Evolutionary conservation across 116 monocot genomes (phyloP), one percentile per base, ranked within the genome.

Genomic region (Zostera marina): DNA sequence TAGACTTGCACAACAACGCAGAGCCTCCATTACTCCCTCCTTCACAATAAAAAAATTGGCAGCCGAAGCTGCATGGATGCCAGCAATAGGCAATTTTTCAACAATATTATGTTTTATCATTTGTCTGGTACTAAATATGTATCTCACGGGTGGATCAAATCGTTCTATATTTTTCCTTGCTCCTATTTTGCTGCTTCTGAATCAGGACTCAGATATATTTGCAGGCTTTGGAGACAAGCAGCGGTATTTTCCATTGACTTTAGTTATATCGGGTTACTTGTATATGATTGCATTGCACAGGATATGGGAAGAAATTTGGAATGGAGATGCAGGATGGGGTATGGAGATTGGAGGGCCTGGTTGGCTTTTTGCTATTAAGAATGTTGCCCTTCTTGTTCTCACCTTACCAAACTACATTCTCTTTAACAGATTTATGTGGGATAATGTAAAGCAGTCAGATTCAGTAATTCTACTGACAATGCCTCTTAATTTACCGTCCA

Each of bases 351-450:
- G 90, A 11, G 90, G 96, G 7, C 86, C 86, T 24, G 86, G 83
- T 22, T 98, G 96, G 96, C 72, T 98, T 66, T 98, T 86, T 59
- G 78, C 78, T 12, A 90, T 98, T 7, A 98, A 98, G 19, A 98
- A 98, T 65, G 68, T 47, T 23, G 96, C 90, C n/a, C 78, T 98
- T 44, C 76, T 98, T 12, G 53, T 90, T 32, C 78, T 90, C 25
- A 86, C 90, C 1, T 72, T 86, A 24, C 96, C 96, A 25, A 98
- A 90, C 52, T 86, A 98, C 62, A 98, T 98, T 47, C 83, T 98
- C 7, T 86, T 98, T 71, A 98, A 90, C 59, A 67, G 96, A 9
- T 98, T 98, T 66, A 86, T 98, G 90, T 98, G 96, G 96, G 90
- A 90, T 68, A 90, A 85, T 71, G 83, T 86, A 51, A 98, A 90